Evolutionary conservation across 352 stramenopile genomes (phyloP).

Genomic region (Globisporangium abappressorium): DNA sequence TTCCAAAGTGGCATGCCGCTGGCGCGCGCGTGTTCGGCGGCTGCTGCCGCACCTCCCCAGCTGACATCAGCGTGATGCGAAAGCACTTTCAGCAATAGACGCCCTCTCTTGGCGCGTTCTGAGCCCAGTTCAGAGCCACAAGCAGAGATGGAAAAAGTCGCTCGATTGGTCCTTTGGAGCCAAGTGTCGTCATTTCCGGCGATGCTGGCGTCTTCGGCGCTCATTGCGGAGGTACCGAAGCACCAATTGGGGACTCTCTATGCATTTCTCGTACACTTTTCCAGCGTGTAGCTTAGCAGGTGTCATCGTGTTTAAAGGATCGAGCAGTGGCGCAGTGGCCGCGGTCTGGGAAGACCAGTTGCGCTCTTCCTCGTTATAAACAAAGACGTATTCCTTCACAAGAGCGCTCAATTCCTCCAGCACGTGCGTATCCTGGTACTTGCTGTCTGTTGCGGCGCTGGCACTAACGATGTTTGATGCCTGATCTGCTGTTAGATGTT

Average conservation of each 20-base stretch:
- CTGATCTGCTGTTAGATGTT: not conserved
- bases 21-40: conserved; percentile 77
- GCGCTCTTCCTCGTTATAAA: conserved; percentile 14
- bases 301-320: not conserved
- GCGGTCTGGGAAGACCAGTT: not conserved
- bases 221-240: conserved; percentile 33
- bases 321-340: not conserved
- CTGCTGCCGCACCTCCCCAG: conserved; percentile 76
- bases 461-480: not conserved
- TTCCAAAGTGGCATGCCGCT: conserved; percentile 64
- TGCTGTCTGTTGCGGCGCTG: not conserved
- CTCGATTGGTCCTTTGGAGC: conserved; percentile 13
- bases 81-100: conserved; percentile 38
- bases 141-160: not conserved
- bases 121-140: not conserved
- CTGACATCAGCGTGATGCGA: conserved; percentile 66
- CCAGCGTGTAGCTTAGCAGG: not conserved
- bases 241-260: conserved; percentile 13
- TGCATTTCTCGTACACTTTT: conserved; percentile 11
- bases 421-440: conserved; percentile 10
- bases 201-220: conserved; percentile 7
- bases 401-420: conserved; percentile 25
- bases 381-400: conserved; percentile 25
- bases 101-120: not conserved
- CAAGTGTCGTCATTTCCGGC: not conserved